phyloP scores from a whole-genome alignment of 495 filamentous ascomycete species.

The Penicillium ucsense region DNA sequence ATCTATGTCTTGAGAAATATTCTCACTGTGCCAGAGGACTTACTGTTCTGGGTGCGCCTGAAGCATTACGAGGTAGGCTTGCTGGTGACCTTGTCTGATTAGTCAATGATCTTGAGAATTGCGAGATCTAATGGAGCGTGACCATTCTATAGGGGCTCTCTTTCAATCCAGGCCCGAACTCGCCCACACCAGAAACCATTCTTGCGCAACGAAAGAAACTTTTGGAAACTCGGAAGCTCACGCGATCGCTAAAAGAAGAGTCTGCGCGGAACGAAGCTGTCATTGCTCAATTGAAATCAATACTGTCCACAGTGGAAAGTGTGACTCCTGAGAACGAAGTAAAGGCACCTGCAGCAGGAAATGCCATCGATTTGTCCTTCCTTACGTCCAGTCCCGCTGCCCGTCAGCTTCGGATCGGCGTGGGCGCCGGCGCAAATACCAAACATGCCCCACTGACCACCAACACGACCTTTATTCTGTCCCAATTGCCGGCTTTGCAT shows the following conservation, averaged over 20 bases:
- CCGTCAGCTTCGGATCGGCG: slow-evolving; percentile 35
- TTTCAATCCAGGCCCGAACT: slow-evolving; percentile 22
- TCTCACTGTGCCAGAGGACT: slow-evolving; percentile 61
- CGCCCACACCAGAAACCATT: slow-evolving; percentile 55
- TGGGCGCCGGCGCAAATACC: slow-evolving; percentile 24
- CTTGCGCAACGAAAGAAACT: slow-evolving; percentile 63
- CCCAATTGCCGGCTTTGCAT: slow-evolving; percentile 71
- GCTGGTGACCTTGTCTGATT: too few relatives aligned
- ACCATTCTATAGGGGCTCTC: slow-evolving; percentile 23
- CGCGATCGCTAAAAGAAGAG: slow-evolving; percentile 64
- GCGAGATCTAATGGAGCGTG: too few relatives aligned
- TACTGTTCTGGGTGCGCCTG: slow-evolving; percentile 68
- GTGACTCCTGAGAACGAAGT: slow-evolving; percentile 11
- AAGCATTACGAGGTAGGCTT: slow-evolving; percentile 70
- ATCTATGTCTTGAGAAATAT: slow-evolving; percentile 84
- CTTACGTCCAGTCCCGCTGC: slow-evolving; percentile 40
- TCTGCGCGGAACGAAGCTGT: slow-evolving; percentile 64
- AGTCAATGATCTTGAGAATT: too few relatives aligned
- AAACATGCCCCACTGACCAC: slow-evolving; percentile 50
- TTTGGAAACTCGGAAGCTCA: slow-evolving; percentile 71
- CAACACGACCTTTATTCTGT: slow-evolving; percentile 67
- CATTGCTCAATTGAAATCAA: slow-evolving; percentile 51
- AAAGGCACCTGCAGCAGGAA: slow-evolving; percentile 3
- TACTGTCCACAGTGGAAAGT: slow-evolving; percentile 33
- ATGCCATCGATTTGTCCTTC: slow-evolving; percentile 40